phyloP scores from a whole-genome alignment of 176 grass and related monocot species.

The Tillandsia fasciculata region DNA sequence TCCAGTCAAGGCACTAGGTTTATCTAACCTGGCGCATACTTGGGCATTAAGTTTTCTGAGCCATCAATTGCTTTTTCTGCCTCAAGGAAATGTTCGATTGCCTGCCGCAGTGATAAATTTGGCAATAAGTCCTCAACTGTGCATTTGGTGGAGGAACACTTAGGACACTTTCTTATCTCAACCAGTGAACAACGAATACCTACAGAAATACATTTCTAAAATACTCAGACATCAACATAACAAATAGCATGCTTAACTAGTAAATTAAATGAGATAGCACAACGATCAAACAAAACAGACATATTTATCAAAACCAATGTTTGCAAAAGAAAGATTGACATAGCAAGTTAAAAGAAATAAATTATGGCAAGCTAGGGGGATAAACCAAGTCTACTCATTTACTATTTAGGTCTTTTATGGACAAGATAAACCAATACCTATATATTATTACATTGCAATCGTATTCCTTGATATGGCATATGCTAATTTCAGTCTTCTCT shows the following conservation, averaged over 20 bases:
- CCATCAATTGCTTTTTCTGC: constrained; percentile 24
- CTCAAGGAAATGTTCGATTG: constrained; percentile 43
- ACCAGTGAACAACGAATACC: constrained; percentile 32
- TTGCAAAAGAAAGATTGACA: too few species aligned
- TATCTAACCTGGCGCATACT: constrained; percentile 34
- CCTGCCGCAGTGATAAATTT: constrained; percentile 47
- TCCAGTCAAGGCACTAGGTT: not conserved
- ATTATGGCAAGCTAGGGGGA: too few species aligned
- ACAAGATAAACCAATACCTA: too few species aligned
- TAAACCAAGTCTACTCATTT: too few species aligned
- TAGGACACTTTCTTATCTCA: constrained; percentile 33
- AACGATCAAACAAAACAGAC: too few species aligned
- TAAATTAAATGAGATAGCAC: too few species aligned
- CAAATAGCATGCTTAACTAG: not conserved
- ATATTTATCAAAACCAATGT: too few species aligned
- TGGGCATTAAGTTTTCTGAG: constrained; percentile 25
- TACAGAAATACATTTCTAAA: constrained; percentile 14
- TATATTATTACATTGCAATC: too few species aligned
- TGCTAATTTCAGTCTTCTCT: too few species aligned
- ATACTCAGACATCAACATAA: not conserved
- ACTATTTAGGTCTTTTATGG: too few species aligned
- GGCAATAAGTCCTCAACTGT: constrained; percentile 33
- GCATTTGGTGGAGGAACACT: constrained; percentile 38
- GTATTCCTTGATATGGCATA: too few species aligned
- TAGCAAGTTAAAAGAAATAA: too few species aligned